Evolutionary conservation across 768 basidiomycete species (phyloP).

Genomic region (Piloderma croceum): DNA sequence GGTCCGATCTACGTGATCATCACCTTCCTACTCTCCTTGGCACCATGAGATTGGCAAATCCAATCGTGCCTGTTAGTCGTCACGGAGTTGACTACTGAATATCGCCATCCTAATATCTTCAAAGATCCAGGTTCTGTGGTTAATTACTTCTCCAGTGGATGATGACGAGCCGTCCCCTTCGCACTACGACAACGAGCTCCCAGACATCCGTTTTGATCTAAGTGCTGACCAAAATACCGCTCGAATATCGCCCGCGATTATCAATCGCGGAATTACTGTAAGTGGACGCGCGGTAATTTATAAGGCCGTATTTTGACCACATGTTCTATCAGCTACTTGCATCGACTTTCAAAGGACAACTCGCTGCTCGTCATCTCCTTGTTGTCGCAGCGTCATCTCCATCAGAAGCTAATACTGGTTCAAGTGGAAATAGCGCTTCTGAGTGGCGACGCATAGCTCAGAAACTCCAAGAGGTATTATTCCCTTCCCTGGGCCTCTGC

Average conservation of each 20-base stretch:
- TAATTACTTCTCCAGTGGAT: slow-evolving; percentile 40
- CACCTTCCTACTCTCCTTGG: slow-evolving; percentile 40
- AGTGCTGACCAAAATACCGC: slow-evolving; percentile 38
- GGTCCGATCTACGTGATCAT: slow-evolving; percentile 45
- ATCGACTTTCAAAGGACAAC: slow-evolving; percentile 26
- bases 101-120: slow-evolving; percentile 6
- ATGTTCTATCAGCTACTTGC: slow-evolving; percentile 28
- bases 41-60: slow-evolving; percentile 34
- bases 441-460: slow-evolving; percentile 39
- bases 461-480: slow-evolving; percentile 39
- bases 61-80: slow-evolving; percentile 35
- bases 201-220: slow-evolving; percentile 39
- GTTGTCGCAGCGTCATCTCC: slow-evolving; percentile 50
- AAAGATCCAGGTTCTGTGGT: slow-evolving; percentile 35
- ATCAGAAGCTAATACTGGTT: slow-evolving; percentile 17
- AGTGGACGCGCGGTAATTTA: slow-evolving; percentile 8
- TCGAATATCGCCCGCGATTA: slow-evolving; percentile 38
- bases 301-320: neutral
- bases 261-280: slow-evolving; percentile 44
- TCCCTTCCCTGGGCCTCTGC: slow-evolving; percentile 11
- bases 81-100: neutral
- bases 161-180: slow-evolving; percentile 27
- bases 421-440: slow-evolving; percentile 4
- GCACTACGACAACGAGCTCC: slow-evolving; percentile 37
- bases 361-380: slow-evolving; percentile 44